Conservation (phyloP, 2,329 filamentous ascomycete genomes). For the Volutella citrinella region DNA sequence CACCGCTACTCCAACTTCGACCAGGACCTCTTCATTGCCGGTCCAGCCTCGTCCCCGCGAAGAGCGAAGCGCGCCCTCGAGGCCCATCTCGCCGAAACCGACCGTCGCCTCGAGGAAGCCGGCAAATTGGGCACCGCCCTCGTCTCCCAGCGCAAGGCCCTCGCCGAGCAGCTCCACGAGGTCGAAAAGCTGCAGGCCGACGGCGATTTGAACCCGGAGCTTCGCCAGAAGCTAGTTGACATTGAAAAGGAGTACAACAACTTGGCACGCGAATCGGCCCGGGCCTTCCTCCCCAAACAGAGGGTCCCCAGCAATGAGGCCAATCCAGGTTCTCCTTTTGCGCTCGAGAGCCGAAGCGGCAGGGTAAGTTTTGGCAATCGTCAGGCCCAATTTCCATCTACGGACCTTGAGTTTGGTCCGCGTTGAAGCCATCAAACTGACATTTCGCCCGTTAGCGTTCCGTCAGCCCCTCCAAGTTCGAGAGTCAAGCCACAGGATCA, state of each 20-base stretch:
- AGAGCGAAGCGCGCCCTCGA: constrained; percentile 87
- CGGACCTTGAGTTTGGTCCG: too few species aligned
- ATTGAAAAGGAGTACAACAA: constrained; percentile 96
- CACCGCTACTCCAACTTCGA: constrained; percentile 84
- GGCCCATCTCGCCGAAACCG: constrained; percentile 88
- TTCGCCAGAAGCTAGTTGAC: constrained; percentile 78
- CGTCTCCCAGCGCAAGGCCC: constrained; percentile 79
- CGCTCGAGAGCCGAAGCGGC: constrained; percentile 49
- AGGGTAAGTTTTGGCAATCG: constrained; percentile 42
- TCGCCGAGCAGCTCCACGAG: constrained; percentile 78
- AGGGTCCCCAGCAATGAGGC: constrained; percentile 70
- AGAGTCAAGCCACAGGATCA: constrained; percentile 78
- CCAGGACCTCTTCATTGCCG: constrained; percentile 72
- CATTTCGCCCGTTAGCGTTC: constrained; percentile 51
- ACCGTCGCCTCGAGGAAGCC: constrained; percentile 85
- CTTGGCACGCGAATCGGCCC: constrained; percentile 82
- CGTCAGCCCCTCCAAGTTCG: constrained; percentile 73
- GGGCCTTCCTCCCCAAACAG: constrained; percentile 84
- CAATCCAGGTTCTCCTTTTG: constrained; percentile 49
- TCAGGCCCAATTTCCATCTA: neutral
- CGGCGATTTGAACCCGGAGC: constrained; percentile 75
- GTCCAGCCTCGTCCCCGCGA: constrained; percentile 72
- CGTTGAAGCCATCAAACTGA: constrained; percentile 12
- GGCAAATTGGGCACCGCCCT: constrained; percentile 85
- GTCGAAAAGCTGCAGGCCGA: constrained; percentile 76